These are phyloP conservation scores for Kodamaea fungicola DNA, from an alignment of 1,139 yeast species.

Conservation along the genomic window DNA sequence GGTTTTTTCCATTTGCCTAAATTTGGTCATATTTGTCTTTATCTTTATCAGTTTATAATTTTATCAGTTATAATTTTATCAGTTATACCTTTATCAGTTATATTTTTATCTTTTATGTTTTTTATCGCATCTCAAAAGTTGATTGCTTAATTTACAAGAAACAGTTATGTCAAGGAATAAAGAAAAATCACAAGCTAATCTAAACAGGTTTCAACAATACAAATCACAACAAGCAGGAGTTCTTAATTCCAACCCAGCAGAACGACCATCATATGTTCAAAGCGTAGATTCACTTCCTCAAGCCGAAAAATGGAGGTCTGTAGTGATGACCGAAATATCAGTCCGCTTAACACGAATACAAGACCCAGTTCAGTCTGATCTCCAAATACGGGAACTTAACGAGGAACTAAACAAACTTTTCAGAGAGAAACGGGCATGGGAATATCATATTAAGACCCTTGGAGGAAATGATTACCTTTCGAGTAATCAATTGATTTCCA, in stretches of 20 bases:
- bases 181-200: conserved; percentile 71
- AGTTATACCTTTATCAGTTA: too few relatives aligned
- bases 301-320: conserved; percentile 77
- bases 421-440: conserved; percentile 60
- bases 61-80: too few relatives aligned
- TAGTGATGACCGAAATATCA: conserved; percentile 62
- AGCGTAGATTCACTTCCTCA: conserved; percentile 55
- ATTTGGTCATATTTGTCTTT: too few relatives aligned
- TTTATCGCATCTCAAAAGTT: too few relatives aligned
- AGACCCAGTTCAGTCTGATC: conserved; percentile 56
- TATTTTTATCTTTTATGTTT: too few relatives aligned
- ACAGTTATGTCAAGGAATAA: conserved; percentile 64
- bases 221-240: conserved; percentile 60
- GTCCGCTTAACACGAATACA: conserved; percentile 60
- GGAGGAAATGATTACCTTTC: conserved; percentile 16
- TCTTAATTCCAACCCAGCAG: conserved; percentile 53
- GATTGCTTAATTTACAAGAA: too few relatives aligned
- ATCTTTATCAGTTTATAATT: too few relatives aligned
- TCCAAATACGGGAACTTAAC: conserved; percentile 68
- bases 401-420: conserved; percentile 18
- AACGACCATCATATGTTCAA: conserved; percentile 60
- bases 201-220: conserved; percentile 62
- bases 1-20: too few relatives aligned
- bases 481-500: conserved; percentile 16
- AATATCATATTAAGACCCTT: conserved; percentile 51